These are phyloP conservation scores for Orobanche coerulescens DNA, from an alignment of 257 asterid genomes.

Conservation along the genomic window DNA sequence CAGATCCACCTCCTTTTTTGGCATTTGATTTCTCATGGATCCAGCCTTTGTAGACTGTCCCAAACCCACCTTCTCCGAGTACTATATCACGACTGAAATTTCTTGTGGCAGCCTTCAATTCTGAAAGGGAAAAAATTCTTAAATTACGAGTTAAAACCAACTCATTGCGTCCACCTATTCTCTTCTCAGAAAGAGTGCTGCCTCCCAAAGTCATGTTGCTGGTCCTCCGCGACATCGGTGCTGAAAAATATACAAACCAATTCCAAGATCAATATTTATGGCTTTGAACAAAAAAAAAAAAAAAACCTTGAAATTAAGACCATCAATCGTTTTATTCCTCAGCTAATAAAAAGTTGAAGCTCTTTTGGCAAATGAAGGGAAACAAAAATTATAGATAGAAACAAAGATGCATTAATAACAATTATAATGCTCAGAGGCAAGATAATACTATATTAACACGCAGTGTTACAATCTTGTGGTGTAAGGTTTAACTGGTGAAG, in stretches of 20 bases:
- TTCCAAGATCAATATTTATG: background rate
- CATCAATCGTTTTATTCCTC: background rate
- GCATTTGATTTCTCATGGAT: conserved; percentile 12
- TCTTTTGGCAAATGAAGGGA: background rate
- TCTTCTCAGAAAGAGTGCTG: conserved; percentile 11
- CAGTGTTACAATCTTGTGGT: background rate
- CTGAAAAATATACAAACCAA: conserved; percentile 30
- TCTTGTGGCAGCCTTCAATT: conserved; percentile 32
- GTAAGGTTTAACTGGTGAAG: background rate
- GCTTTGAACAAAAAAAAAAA: background rate
- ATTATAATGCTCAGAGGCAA: background rate
- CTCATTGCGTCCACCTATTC: conserved; percentile 7
- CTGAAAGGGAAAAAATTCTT: conserved; percentile 30
- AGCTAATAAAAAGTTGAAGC: background rate
- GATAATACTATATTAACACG: background rate
- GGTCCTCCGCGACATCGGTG: conserved; percentile 30
- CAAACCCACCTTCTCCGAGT: conserved; percentile 45
- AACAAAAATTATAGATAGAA: background rate
- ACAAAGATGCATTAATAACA: background rate
- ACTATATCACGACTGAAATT: conserved; percentile 27
- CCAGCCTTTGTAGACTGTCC: conserved; percentile 39
- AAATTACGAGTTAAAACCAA: conserved; percentile 16
- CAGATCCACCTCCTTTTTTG: conserved; percentile 16
- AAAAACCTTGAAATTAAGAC: background rate
- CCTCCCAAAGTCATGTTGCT: conserved; percentile 15